Evolutionary conservation across 2,329 filamentous ascomycete genomes (phyloP).

Genomic region (Didymella arachidicola): DNA sequence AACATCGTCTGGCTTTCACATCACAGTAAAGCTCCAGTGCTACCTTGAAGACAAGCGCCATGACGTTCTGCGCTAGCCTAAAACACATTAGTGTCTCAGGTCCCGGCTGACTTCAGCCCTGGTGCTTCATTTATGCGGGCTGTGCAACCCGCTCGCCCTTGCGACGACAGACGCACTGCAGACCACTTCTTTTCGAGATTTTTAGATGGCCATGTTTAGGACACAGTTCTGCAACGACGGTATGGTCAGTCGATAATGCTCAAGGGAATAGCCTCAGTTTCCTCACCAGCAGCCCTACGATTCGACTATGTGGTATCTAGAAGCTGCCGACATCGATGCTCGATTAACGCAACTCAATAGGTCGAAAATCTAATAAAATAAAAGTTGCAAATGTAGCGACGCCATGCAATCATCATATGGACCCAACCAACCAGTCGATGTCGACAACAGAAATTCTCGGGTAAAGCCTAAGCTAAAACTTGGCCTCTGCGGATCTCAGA

Average conservation of each 20-base stretch:
- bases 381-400: conserved; percentile 3
- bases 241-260: neutral
- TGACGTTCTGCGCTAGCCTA: conserved; percentile 1
- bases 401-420: conserved; percentile 8
- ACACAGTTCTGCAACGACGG: neutral
- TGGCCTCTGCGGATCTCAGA: conserved; percentile 34
- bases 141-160: neutral
- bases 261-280: neutral
- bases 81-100: neutral
- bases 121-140: neutral
- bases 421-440: neutral
- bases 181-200: too few species aligned
- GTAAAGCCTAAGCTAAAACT: conserved; percentile 1
- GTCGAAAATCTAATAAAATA: neutral
- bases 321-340: neutral
- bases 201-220: neutral
- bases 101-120: neutral
- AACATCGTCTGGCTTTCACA: neutral
- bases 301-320: neutral
- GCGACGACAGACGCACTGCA: too few species aligned
- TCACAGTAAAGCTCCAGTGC: neutral
- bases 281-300: neutral
- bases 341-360: neutral
- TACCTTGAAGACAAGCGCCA: neutral
- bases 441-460: neutral